phyloP scores from a whole-genome alignment of 345 rosid species.

The Mallotus nudiflorus region DNA sequence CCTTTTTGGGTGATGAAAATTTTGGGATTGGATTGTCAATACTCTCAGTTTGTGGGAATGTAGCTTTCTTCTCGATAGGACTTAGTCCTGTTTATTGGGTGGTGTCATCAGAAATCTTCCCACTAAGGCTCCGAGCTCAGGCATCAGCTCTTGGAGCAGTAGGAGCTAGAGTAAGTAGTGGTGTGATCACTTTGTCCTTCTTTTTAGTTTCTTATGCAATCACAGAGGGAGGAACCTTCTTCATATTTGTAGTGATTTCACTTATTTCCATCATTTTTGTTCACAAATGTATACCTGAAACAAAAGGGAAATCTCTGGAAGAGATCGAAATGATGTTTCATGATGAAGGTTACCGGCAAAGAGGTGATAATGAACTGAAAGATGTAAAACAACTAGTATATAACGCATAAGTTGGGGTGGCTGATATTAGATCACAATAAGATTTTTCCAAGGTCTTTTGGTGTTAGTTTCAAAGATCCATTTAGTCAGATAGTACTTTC shows the following conservation, averaged over 20 bases:
- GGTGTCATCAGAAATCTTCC: constrained; percentile 23
- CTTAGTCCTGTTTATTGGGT: constrained; percentile 26
- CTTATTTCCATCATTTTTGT: constrained; percentile 22
- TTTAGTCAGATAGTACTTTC: too few relatives aligned
- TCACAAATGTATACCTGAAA: constrained; percentile 28
- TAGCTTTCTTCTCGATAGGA: too few relatives aligned
- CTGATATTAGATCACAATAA: too few relatives aligned
- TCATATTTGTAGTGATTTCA: constrained; percentile 27
- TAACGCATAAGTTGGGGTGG: constrained; percentile 6
- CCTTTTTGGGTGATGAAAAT: constrained; percentile 3
- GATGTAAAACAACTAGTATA: constrained; percentile 7
- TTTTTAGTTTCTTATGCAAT: constrained; percentile 18
- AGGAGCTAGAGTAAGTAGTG: constrained; percentile 28
- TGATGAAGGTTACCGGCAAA: constrained; percentile 3
- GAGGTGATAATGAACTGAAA: constrained; percentile 14
- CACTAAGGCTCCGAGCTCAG: constrained; percentile 26
- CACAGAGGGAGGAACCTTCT: constrained; percentile 26
- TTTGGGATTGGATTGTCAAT: constrained; percentile 18
- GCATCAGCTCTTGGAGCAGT: constrained; percentile 20
- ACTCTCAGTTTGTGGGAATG: constrained; percentile 16
- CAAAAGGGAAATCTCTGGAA: constrained; percentile 40
- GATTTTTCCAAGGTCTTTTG: too few relatives aligned
- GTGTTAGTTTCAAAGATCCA: too few relatives aligned
- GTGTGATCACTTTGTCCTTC: constrained; percentile 18
- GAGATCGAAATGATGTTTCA: constrained; percentile 28